Percentiles rank a stretch among this genome's conserved stretches.
These are phyloP conservation scores for Aristolochia contorta DNA, from an alignment of 164 flowering plant genomes.

Conservation along the genomic window DNA sequence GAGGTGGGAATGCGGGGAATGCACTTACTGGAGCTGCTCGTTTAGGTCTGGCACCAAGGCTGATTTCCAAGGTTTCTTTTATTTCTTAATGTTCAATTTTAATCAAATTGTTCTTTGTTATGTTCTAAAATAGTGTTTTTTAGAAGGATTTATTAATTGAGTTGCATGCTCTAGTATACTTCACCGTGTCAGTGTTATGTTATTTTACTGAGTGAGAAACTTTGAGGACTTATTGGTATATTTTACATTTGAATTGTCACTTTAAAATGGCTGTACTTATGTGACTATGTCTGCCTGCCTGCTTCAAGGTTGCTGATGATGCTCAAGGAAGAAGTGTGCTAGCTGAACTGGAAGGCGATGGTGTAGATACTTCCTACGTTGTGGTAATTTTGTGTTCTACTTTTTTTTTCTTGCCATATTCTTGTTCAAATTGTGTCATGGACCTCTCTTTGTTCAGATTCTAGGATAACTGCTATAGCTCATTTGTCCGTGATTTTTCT, in stretches of 20 bases:
- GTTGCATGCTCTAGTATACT: no score
- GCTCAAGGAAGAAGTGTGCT: constrained; percentile 57
- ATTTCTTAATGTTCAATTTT: no score
- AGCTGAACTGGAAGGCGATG: constrained; percentile 78
- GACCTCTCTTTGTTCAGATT: no score
- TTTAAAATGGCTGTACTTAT: neutral
- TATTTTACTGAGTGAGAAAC: no score
- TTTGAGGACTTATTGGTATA: no score
- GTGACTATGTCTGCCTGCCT: neutral
- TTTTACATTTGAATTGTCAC: neutral
- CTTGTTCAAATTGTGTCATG: no score
- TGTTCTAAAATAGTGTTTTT: neutral
- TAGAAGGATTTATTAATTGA: neutral
- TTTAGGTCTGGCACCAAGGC: constrained; percentile 64
- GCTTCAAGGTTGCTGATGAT: constrained; percentile 65
- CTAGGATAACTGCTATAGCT: no score
- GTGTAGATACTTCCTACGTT: constrained; percentile 70
- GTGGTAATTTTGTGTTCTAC: constrained; percentile 38
- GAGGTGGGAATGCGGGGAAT: constrained; percentile 94
- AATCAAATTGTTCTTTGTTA: neutral
- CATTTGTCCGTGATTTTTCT: no score
- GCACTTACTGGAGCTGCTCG: constrained; percentile 85
- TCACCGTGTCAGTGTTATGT: no score
- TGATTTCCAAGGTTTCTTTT: constrained; percentile 61
- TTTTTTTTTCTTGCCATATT: neutral